Evolutionary conservation across 495 filamentous ascomycete genomes (phyloP).

Genomic region (Aspergillus nanangensis): DNA sequence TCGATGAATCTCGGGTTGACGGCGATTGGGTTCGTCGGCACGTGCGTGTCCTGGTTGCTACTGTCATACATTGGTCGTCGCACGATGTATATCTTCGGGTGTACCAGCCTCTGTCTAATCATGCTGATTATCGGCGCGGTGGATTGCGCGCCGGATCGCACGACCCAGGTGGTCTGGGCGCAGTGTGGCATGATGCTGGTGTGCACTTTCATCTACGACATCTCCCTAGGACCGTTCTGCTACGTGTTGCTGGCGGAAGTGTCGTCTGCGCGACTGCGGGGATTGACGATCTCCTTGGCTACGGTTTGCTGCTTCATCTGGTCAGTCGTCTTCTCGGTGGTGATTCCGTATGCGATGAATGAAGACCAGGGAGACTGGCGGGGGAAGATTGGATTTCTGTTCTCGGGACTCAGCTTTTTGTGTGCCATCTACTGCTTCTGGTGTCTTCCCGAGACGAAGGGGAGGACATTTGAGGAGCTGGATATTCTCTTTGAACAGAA

Average conservation of each 20-base stretch:
- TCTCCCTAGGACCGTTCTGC: slow-evolving; percentile 59
- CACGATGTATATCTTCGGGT: slow-evolving; percentile 49
- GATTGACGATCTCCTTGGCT: slow-evolving; percentile 59
- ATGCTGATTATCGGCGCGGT: slow-evolving; percentile 57
- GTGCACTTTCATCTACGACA: slow-evolving; percentile 54
- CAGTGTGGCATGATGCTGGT: slow-evolving; percentile 54
- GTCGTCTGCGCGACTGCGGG: slow-evolving; percentile 53
- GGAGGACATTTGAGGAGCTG: slow-evolving; percentile 58
- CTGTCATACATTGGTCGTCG: slow-evolving; percentile 54
- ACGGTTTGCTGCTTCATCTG: slow-evolving; percentile 53
- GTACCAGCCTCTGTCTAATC: slow-evolving; percentile 42
- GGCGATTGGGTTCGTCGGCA: slow-evolving; percentile 60
- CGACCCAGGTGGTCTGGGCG: slow-evolving; percentile 37
- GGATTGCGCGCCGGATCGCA: slow-evolving; percentile 44
- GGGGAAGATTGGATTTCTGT: slow-evolving; percentile 67
- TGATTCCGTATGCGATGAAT: slow-evolving; percentile 65
- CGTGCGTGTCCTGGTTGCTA: slow-evolving; percentile 61
- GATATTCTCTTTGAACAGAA: slow-evolving; percentile 46
- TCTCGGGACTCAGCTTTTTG: slow-evolving; percentile 46
- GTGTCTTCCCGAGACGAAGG: slow-evolving; percentile 58
- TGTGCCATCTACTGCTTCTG: slow-evolving; percentile 46
- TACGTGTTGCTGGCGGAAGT: slow-evolving; percentile 62
- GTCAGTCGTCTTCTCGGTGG: slow-evolving; percentile 58
- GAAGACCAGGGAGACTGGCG: slow-evolving; percentile 55
- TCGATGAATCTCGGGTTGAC: slow-evolving; percentile 63